A percentile compares a stretch with the other conserved stretches of the same genome.
These are phyloP conservation scores for Zelonia costaricensis DNA, from an alignment of 208 protist species.

Conservation along the genomic window DNA sequence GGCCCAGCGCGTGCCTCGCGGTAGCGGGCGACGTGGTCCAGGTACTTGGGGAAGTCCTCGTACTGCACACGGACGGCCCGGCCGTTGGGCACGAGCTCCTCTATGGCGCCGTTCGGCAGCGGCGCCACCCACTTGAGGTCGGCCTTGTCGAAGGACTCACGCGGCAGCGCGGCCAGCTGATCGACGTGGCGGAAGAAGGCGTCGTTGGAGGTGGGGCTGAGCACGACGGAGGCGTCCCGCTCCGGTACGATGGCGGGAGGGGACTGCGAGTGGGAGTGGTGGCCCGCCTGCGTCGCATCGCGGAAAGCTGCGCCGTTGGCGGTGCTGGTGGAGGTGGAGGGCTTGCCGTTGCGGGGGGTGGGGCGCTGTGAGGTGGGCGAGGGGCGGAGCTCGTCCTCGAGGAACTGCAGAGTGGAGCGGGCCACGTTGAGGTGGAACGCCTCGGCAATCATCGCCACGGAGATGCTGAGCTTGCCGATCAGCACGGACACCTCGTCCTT, in stretches of 20 bases:
- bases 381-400: slow-evolving; percentile 38
- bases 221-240: slow-evolving; percentile 4
- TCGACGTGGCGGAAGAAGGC: slow-evolving; percentile 69
- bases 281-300: too few relatives aligned
- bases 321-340: neutral
- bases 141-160: slow-evolving; percentile 47
- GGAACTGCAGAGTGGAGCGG: slow-evolving; percentile 41
- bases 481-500: slow-evolving; percentile 54
- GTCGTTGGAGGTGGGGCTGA: slow-evolving; percentile 36
- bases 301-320: too few relatives aligned
- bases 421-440: slow-evolving; percentile 59
- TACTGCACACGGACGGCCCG: slow-evolving; percentile 39
- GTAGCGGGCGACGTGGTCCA: slow-evolving; percentile 40
- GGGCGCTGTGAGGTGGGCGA: neutral
- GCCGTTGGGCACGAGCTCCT: slow-evolving; percentile 72
- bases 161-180: slow-evolving; percentile 36
- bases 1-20: slow-evolving; percentile 30
- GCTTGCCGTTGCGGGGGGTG: neutral
- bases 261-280: neutral
- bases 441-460: slow-evolving; percentile 56
- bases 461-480: slow-evolving; percentile 62
- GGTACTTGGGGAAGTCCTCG: slow-evolving; percentile 61
- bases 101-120: slow-evolving; percentile 44
- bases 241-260: neutral
- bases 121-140: slow-evolving; percentile 69